Evolutionary conservation across 2,329 filamentous ascomycete species (phyloP), one percentile per base, ranked within the genome.

Genomic region (Aaosphaeria pasadenensis): DNA sequence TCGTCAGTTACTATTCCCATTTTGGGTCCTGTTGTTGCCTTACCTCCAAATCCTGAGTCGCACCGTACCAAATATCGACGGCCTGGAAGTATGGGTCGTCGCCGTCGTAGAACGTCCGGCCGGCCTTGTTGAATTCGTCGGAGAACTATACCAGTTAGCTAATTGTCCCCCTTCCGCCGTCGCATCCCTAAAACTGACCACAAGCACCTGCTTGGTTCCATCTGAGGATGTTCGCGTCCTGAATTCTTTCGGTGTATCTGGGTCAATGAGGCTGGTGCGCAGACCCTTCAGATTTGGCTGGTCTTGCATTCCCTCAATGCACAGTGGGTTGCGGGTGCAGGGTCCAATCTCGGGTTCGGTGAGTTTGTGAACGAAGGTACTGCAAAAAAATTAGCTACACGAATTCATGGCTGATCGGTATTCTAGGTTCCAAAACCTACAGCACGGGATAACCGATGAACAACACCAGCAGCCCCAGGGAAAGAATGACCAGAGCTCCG

Each of bases 1-100:
- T 24, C 17, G 17, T 24, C 17, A 24, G 17, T 24, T 3, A 3
- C 17, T 3, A 36, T 36, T 36, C 7, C 33, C n/a, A 9, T n/a
- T 36, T 36, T 9, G 33, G 3, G 39, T 11, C 7, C 9, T 4
- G 11, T 7, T 11, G 4, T 7, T 9, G 7, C 11, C 67, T 58
- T 65, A 81, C 81, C 77, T 86, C 83, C 48, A 87, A 69, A 75
- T 88, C 85, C 66, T 80, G 74, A 1, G 85, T 88, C 46, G 85
- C 85, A 60, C 85, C 85, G 61, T 88, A 88, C 85, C 85, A 88
- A 42, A 87, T 73, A 64, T 88, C 84, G 33, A 87, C 77, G 28
- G 77, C 86, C 62, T 85, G 78, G 59, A 84, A 87, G 61, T 77
- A 89, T 0, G 86, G 78, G 62, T 89, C 86, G 58, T 89, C 86